Evolutionary conservation across 2,329 filamentous ascomycete genomes (phyloP).

Genomic region (Rhynchosporium secalis): DNA sequence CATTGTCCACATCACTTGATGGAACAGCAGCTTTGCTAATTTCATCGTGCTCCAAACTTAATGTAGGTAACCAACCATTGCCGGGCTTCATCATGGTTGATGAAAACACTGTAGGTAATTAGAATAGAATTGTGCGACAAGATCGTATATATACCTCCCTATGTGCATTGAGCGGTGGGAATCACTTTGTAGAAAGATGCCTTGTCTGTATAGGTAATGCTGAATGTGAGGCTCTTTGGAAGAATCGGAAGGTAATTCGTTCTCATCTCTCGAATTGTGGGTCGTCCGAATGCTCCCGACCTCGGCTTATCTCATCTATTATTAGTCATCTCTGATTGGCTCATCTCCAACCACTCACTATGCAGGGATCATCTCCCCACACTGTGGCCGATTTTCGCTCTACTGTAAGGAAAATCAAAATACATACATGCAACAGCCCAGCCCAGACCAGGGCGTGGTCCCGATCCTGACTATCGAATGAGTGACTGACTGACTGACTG

Average conservation of each 20-base stretch:
- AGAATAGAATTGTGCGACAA: too few relatives aligned
- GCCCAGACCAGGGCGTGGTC: not conserved
- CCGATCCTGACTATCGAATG: not conserved
- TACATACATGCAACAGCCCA: not conserved
- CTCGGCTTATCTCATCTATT: conserved; percentile 4
- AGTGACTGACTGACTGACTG: too few relatives aligned
- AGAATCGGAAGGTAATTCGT: not conserved
- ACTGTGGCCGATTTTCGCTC: conserved; percentile 21
- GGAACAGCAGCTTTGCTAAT: too few relatives aligned
- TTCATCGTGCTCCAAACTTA: too few relatives aligned
- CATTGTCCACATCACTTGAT: too few relatives aligned
- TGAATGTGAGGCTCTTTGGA: not conserved
- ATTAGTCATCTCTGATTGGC: not conserved
- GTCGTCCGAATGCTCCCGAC: not conserved
- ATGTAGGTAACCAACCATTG: too few relatives aligned
- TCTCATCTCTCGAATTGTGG: not conserved
- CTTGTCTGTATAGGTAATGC: not conserved
- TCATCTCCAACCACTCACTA: not conserved
- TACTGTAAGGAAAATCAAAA: not conserved
- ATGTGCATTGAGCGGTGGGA: too few relatives aligned
- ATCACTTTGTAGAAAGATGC: too few relatives aligned
- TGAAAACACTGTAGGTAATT: too few relatives aligned
- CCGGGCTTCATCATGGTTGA: too few relatives aligned
- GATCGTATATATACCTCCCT: too few relatives aligned
- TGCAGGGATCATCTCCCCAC: conserved; percentile 16